Evolutionary conservation across 176 grass and related monocot species (phyloP), one percentile per base, ranked within the genome.

Genomic region (Guadua angustifolia): DNA sequence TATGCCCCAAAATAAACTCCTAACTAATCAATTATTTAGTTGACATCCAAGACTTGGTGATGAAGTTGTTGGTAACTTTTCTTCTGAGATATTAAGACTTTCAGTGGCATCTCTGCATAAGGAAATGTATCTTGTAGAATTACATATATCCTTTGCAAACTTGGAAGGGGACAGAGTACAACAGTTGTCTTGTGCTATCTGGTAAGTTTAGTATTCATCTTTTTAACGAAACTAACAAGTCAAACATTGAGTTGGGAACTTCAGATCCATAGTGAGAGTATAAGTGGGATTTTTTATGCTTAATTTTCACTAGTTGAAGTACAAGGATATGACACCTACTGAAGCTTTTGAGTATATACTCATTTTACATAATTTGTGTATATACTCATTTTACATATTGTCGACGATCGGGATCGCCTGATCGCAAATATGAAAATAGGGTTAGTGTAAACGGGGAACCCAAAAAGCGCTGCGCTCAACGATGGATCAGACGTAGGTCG

Each of bases 291-390:
- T 62, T 58, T 22, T 8, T 76, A 21, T 74, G 69, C 7, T 39
- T 11, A 11, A 38, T 69, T 89, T 78, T 71, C 39, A 73, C 43
- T 61, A 95, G 95, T 87, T 93, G 43, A 98, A 95, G 74, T 92
- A 91, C 83, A 98, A 95, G 75, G 88, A 93, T 78, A 98, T 98
- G 92, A 90, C 86, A 80, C 90, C 92, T 76, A 56, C 50, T n/a
- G 63, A 83, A 78, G 95, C 95, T 79, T 86, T 94, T 17, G 86
- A 88, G 38, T 64, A 93, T 29, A 29, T 29, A 29, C 29, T 29
- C 29, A 29, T 29, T 29, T 29, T 29, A 29, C 29, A 29, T 29
- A 29, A 29, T 29, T 29, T 29, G 29, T 29, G 29, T 29, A 29
- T 29, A 29, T 29, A 29, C 29, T 29, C 29, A 29, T 29, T 29